Base-by-base conservation (phyloP, 1,139 yeast genomes). In the Candida sanyaensis region DNA sequence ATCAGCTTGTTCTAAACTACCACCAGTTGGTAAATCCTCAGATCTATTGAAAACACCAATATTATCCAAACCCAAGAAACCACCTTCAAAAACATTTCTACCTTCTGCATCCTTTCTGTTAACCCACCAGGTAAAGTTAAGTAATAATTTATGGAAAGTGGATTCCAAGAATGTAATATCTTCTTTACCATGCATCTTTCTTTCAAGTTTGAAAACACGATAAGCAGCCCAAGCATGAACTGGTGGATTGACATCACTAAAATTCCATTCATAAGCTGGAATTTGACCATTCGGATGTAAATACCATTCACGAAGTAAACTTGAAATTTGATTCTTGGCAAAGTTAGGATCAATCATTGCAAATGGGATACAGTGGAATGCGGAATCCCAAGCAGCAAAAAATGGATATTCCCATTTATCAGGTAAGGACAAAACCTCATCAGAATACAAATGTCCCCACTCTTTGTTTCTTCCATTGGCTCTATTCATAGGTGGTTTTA, bases 221-320 rank as follows among this genome's bases (percentile, higher is more conserved):
- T 86, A 92, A 7, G 96, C 87, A 0, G 97, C 87, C 98, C 98
- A 92, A 0, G 97, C 97, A 65, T 92, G 97, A 36, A 92, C 98
- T 1, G 98, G 98, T 1, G 98, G 98, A 64, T 92, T 92, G 21
- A 93, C 97, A 66, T 92, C 98, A 55, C 90, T 78, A 61, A 92
- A 92, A 66, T 92, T 92, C 98, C 98, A 92, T 67, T 92, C 98
- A 65, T 92, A 92, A 21, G 97, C 97, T 0, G 98, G 98, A 55
- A 91, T 84, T 68, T 92, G 97, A n/a, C 98, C 98, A 65, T 92
- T 92, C 41, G 98, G 97, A 67, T 93, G 97, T 96, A 91, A 90
- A 67, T 91, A 92, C 98, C 98, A 92, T 67, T 92, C 98, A 61
- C 97, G 80, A 36, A 96, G 87, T 64, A 92, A 74, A 51, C 91